A percentile compares a stretch with the other conserved stretches of the same genome.
phyloP scores from a whole-genome alignment of 768 basidiomycete species.

The Coprinopsis cinerea region DNA sequence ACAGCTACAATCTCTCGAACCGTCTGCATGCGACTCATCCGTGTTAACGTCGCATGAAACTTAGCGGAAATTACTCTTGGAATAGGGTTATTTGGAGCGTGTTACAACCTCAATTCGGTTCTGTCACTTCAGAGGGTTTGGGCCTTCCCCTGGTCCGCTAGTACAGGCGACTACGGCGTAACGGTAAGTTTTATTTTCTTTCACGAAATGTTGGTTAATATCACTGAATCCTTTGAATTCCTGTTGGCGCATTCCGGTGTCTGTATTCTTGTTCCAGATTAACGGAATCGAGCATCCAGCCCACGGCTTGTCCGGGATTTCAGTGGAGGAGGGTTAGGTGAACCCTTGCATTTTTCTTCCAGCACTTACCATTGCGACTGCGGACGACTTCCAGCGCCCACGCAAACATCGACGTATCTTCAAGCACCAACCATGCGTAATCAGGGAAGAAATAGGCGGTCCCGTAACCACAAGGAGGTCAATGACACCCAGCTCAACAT shows the following conservation, averaged over 20 bases:
- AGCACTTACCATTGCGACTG: background rate
- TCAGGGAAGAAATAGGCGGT: constrained; percentile 44
- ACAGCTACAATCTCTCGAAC: background rate
- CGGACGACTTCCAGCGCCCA: constrained; percentile 17
- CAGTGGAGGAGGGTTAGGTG: constrained; percentile 16
- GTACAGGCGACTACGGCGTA: background rate
- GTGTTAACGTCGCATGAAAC: background rate
- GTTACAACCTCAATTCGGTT: background rate
- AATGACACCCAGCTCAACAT: constrained; percentile 45
- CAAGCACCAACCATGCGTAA: constrained; percentile 32
- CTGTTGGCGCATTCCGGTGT: background rate
- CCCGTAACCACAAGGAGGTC: constrained; percentile 44
- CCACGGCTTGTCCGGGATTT: background rate
- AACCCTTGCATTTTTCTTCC: constrained; percentile 28
- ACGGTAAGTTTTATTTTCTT: constrained; percentile 2
- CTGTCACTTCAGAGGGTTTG: background rate
- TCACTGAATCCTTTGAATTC: background rate
- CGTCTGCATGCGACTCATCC: background rate
- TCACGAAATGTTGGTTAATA: background rate
- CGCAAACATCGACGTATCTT: constrained; percentile 17
- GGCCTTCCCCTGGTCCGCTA: too few relatives aligned
- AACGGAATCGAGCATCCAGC: background rate
- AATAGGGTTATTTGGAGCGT: background rate
- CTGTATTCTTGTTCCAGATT: background rate
- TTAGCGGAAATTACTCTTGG: background rate